Base-by-base conservation (phyloP, 2,329 filamentous ascomycete genomes). In the Sodiomyces alkalinus region DNA sequence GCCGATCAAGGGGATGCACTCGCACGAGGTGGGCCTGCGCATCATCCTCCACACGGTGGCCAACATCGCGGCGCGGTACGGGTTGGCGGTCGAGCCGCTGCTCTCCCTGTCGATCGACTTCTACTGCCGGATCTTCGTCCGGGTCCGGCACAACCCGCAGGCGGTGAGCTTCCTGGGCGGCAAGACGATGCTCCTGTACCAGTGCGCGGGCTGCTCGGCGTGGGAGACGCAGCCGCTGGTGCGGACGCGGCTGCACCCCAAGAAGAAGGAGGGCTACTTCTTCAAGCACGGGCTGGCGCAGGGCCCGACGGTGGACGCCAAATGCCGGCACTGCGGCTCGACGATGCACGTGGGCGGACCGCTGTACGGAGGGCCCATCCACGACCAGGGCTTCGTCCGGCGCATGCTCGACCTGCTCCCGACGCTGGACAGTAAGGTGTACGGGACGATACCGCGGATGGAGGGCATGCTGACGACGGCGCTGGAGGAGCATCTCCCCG, bases 71-170 rank as follows among this genome's bases (percentile, higher is more conserved):
- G 81, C 78, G 11, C 76, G 76, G 36, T 92, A 98, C 41, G 87
- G 90, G 1, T 60, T 94, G 22, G 65, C 81, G 1, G 83, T 96
- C 33, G 86, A 96, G 51, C 90, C 90, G 1, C 65, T 94, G 4
- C 66, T 98, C 8, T 93, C 83, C 5, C 67, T 98, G 2, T 94
- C 83, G 3, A 93, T 96, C 36, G 90, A 98, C 52, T 98, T 92
- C 51, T 98, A 98, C 48, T 74, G 78, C 13, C 74, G 92, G 25
- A 65, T 94, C 3, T 98, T 96, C 47, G 76, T 98, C 25, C 73
- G 78, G 13, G 68, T 98, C 19, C 66, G 70, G 34, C 81, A 74
- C 40, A 83, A 81, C 4, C 80, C 85, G 0, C 76, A 76, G 4
- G 76, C 83, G 30, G 86, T 94, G 46, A 98, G 96, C 50, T 86